Evolutionary conservation across 2,329 filamentous ascomycete genomes (phyloP), one percentile per base, ranked within the genome.

Genomic region (Phaeosphaeriaceae sp.): DNA sequence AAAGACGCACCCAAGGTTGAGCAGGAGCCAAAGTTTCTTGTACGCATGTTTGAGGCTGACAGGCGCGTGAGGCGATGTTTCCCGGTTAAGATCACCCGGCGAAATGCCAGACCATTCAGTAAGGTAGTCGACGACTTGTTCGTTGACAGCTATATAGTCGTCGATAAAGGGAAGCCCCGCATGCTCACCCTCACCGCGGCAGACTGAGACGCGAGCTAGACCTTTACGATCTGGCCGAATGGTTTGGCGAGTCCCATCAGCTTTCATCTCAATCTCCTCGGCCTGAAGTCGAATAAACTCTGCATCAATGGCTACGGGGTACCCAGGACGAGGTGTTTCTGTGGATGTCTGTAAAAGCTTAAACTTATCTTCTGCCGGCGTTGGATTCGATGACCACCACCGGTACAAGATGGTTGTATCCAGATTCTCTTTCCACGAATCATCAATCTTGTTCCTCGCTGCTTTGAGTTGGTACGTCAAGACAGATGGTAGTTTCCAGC

Each of bases 1-100:
- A 70, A 99, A 99, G 55, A 90, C 85, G 75, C 92, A 96, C 39
- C 94, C 94, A 0, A 97, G 81, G 68, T 99, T 99, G 26, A 99
- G 83, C 15, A 99, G 81, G 13, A 97, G 84, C 95, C 95, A 99
- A 23, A 99, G 85, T 73, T 97, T 97, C 76, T 99, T 99, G 80
- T 97, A 99, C 1, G 90, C 92, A 49, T 89, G 84, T 71, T 99
- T 99, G 33, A 97, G 81, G 1, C 89, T 83, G 7, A 97, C 87
- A 0, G 97, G 83, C 46, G 91, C 90, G 73, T 96, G 93, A 45
- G 82, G 84, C 35, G 89, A 89, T n/a, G 83, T 81, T 47, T 85
- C 81, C 20, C 88, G 86, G 61, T 96, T 92, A 7, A 99, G 80
- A 67, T 99, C 94, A 17, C 88, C 87, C 1, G 87, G 83, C 4